phyloP scores from a whole-genome alignment of 805 yeast genomes.

The Dipodascus albidus region DNA sequence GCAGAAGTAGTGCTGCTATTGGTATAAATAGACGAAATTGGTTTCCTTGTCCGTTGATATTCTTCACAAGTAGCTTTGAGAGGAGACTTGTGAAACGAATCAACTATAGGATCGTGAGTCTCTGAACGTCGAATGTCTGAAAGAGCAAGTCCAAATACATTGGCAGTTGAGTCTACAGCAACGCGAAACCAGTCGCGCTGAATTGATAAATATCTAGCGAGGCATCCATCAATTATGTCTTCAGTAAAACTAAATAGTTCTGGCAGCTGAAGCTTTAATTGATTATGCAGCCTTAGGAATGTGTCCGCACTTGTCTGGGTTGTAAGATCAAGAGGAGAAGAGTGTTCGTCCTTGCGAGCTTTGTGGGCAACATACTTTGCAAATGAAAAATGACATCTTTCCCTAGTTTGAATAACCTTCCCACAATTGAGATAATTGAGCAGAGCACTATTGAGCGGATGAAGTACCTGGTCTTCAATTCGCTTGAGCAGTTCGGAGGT shows the following conservation, averaged over 20 bases:
- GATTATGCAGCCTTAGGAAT: slow-evolving; percentile 14
- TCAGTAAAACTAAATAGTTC: slow-evolving; percentile 13
- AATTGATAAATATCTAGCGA: slow-evolving; percentile 9
- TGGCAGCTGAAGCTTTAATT: slow-evolving; percentile 15
- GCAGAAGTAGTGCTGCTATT: neutral
- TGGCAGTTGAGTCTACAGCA: slow-evolving; percentile 10
- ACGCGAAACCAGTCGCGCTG: slow-evolving; percentile 16
- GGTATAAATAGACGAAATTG: neutral
- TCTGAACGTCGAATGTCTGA: neutral
- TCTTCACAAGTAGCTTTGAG: neutral
- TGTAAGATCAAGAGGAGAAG: neutral
- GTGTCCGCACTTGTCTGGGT: slow-evolving; percentile 12
- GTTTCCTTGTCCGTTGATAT: neutral
- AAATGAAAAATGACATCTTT: slow-evolving; percentile 12
- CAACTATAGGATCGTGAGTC: neutral
- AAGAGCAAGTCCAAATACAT: neutral
- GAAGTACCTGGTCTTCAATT: slow-evolving; percentile 12
- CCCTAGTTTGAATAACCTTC: slow-evolving; percentile 9
- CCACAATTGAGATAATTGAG: slow-evolving; percentile 13
- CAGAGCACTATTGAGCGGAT: slow-evolving; percentile 11
- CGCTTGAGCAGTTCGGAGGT: slow-evolving; percentile 9
- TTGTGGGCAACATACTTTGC: slow-evolving; percentile 11
- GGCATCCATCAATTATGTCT: slow-evolving; percentile 9
- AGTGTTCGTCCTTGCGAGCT: neutral
- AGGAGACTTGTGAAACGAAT: neutral